phyloP scores from a whole-genome alignment of 1,139 yeast genomes.

The Geotrichum australiense region DNA sequence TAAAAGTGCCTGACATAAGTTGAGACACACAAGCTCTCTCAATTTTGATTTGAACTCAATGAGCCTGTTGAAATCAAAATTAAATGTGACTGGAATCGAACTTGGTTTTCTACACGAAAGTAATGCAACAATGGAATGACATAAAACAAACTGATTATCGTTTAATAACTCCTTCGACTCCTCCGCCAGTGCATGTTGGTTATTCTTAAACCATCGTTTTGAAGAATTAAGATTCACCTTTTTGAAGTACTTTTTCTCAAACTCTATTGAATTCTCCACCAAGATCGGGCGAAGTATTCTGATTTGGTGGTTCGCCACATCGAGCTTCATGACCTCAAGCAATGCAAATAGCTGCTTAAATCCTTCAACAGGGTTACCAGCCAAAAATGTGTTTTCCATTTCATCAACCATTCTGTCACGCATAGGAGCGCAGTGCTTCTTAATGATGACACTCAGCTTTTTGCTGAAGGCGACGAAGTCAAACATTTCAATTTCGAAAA shows the following conservation, averaged over 20 bases:
- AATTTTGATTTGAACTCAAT: constrained; percentile 77
- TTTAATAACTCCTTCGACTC: constrained; percentile 5
- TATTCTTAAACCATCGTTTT: constrained; percentile 57
- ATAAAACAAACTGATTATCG: constrained; percentile 26
- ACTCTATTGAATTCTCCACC: constrained; percentile 84
- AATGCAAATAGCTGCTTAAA: constrained; percentile 74
- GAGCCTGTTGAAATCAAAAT: constrained; percentile 81
- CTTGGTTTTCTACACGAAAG: constrained; percentile 76
- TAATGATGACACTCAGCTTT: constrained; percentile 66
- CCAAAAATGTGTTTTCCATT: constrained; percentile 61
- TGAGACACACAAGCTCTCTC: constrained; percentile 74
- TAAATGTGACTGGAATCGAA: constrained; percentile 41
- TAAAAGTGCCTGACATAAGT: constrained; percentile 64
- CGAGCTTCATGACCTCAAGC: constrained; percentile 92
- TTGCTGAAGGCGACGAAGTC: constrained; percentile 60
- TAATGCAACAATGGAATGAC: constrained; percentile 51
- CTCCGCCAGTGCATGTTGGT: constrained; percentile 13
- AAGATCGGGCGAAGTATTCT: constrained; percentile 77
- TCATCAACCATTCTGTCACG: constrained; percentile 85
- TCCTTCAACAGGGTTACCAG: constrained; percentile 62
- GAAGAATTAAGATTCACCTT: constrained; percentile 62
- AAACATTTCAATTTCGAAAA: constrained; percentile 51
- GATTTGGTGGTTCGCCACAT: constrained; percentile 92
- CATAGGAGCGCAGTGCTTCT: constrained; percentile 92
- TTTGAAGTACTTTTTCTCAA: constrained; percentile 80